phyloP scores from a whole-genome alignment of 768 basidiomycete species.

The Cubamyces lactineus region DNA sequence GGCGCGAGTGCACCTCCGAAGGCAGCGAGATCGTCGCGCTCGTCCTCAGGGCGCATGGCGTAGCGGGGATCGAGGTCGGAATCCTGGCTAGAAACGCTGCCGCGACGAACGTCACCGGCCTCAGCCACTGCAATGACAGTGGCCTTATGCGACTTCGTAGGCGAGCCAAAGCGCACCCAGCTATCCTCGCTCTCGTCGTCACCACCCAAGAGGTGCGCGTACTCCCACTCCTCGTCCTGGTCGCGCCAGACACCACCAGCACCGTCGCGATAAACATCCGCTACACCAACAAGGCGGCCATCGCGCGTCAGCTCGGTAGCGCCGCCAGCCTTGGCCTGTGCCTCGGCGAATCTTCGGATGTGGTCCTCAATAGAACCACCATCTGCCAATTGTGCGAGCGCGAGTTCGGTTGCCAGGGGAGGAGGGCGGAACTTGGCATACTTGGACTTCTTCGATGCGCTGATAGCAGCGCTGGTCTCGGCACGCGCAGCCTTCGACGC shows the following conservation, averaged over 20 bases:
- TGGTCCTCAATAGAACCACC: constrained; percentile 64
- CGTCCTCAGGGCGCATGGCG: constrained; percentile 45
- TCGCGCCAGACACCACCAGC: constrained; percentile 72
- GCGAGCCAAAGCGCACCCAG: constrained; percentile 51
- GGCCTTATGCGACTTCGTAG: constrained; percentile 31
- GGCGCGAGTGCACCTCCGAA: constrained; percentile 37
- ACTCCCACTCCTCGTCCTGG: constrained; percentile 72
- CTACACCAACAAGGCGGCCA: constrained; percentile 41
- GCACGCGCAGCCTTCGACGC: constrained; percentile 21
- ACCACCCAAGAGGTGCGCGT: constrained; percentile 57
- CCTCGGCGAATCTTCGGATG: constrained; percentile 55
- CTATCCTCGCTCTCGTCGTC: constrained; percentile 35
- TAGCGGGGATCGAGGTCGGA: constrained; percentile 58
- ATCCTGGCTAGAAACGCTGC: constrained; percentile 52
- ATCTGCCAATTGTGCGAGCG: constrained; percentile 68
- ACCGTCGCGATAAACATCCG: constrained; percentile 61
- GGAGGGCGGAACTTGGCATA: constrained; percentile 52
- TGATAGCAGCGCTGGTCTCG: constrained; percentile 34
- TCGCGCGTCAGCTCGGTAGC: constrained; percentile 28
- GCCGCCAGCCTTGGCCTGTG: constrained; percentile 50
- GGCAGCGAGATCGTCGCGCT: constrained; percentile 40
- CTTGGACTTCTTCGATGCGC: constrained; percentile 51
- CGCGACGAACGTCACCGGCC: constrained; percentile 42
- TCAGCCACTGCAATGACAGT: constrained; percentile 12
- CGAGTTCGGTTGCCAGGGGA: constrained; percentile 66